Conservation (phyloP, 169 alveolate species). For the Eimeria mitis region DNA sequence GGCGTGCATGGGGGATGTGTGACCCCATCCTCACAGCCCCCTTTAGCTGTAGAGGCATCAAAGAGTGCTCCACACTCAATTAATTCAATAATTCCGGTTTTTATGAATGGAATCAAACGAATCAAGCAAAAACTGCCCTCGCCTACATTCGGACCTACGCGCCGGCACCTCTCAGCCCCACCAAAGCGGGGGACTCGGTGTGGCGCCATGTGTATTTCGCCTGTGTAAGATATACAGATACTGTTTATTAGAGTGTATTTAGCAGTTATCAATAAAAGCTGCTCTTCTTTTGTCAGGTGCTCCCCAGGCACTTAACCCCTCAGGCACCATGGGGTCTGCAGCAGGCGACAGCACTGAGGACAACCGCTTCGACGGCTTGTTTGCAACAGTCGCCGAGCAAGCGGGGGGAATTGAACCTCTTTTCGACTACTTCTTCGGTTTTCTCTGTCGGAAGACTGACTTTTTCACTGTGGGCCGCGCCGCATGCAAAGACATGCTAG, state of each 20-base stretch:
- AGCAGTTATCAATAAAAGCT: neutral
- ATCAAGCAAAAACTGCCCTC: neutral
- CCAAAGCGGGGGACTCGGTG: neutral
- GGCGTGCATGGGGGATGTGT: neutral
- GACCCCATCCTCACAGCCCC: neutral
- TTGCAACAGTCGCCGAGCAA: constrained; percentile 87
- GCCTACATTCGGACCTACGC: neutral
- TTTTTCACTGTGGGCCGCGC: constrained; percentile 90
- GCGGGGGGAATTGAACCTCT: constrained; percentile 97
- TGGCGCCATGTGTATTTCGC: neutral
- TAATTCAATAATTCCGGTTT: neutral
- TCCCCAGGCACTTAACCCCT: neutral
- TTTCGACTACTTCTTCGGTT: constrained; percentile 96
- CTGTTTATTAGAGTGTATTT: neutral
- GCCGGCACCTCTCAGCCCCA: constrained; percentile 4
- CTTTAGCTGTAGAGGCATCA: neutral
- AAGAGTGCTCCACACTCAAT: neutral
- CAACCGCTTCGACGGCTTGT: constrained; percentile 83
- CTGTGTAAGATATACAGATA: neutral
- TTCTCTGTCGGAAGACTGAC: constrained; percentile 98
- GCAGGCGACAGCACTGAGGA: constrained; percentile 72
- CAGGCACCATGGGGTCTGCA: constrained; percentile 43
- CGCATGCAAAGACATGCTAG: constrained; percentile 79
- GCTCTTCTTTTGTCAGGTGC: neutral
- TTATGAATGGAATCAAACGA: neutral